These are phyloP conservation scores for Ganoderma leucocontextum DNA, from an alignment of 1,284 basidiomycete genomes.

Conservation along the genomic window DNA sequence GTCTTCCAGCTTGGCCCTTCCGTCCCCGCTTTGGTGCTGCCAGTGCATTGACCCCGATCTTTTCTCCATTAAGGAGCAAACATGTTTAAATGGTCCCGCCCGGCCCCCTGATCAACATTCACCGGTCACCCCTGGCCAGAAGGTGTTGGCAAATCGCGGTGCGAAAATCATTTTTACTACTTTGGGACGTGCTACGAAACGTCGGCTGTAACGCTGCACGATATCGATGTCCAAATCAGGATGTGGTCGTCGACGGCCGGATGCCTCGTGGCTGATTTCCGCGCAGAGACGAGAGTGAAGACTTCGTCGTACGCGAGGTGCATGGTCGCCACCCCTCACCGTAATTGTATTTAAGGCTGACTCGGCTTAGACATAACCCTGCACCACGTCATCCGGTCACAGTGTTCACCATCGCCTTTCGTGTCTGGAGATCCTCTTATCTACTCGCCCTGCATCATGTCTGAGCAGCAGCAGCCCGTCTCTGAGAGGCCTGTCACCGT, in stretches of 20 bases:
- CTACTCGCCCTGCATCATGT: neutral
- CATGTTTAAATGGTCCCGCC: too few relatives aligned
- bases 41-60: neutral
- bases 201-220: neutral
- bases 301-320: neutral
- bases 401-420: neutral
- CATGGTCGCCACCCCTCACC: neutral
- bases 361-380: neutral
- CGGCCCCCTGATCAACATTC: too few relatives aligned
- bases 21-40: neutral
- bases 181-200: neutral
- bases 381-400: neutral
- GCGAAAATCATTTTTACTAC: neutral
- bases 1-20: neutral
- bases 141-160: neutral
- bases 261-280: slow-evolving; percentile 1
- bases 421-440: neutral
- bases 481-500: slow-evolving; percentile 4
- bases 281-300: slow-evolving; percentile 1
- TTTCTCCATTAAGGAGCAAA: too few relatives aligned
- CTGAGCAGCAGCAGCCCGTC: neutral
- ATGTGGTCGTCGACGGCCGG: neutral
- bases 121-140: neutral
- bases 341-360: neutral
- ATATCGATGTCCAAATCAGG: neutral